Evolutionary conservation across 352 stramenopile genomes (phyloP).

Genomic region (Phytopythium vexans): DNA sequence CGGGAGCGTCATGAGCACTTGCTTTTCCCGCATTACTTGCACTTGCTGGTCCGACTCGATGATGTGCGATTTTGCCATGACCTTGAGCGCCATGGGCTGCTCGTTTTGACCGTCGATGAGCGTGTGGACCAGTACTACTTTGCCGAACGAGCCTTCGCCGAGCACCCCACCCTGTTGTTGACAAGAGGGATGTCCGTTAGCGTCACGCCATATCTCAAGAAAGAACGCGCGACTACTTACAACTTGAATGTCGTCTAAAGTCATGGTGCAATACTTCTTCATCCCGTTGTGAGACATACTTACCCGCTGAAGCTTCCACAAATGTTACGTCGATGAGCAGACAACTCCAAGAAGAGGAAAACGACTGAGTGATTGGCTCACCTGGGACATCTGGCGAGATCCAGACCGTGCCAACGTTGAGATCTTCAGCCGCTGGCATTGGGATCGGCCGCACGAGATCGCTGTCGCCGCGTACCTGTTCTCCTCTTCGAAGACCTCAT

Average conservation of each 20-base stretch:
- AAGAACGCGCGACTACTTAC: conserved; percentile 14
- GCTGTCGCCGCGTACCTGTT: conserved; percentile 50
- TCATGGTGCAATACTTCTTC: conserved; percentile 48
- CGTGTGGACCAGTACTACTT: conserved; percentile 91
- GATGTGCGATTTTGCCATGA: conserved; percentile 92
- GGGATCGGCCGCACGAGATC: conserved; percentile 57
- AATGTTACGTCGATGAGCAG: conserved; percentile 1
- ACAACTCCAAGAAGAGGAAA: neutral
- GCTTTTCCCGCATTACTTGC: conserved; percentile 91
- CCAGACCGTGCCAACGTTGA: conserved; percentile 47
- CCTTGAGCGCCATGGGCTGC: conserved; percentile 88
- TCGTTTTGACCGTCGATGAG: conserved; percentile 50
- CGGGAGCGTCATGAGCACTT: conserved; percentile 85
- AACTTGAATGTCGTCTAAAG: conserved; percentile 64
- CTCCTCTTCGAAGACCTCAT: conserved; percentile 52
- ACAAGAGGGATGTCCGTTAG: neutral
- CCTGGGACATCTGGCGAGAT: conserved; percentile 58
- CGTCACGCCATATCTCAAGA: neutral
- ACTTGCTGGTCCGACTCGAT: conserved; percentile 92
- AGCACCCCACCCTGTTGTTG: conserved; percentile 75
- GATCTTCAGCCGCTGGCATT: conserved; percentile 63
- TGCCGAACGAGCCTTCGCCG: conserved; percentile 95
- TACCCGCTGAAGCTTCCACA: conserved; percentile 28
- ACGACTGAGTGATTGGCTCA: conserved; percentile 10
- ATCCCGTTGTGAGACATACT: conserved; percentile 41